phyloP scores from a whole-genome alignment of 2,329 filamentous ascomycete species.

The Hysterium pulicare region DNA sequence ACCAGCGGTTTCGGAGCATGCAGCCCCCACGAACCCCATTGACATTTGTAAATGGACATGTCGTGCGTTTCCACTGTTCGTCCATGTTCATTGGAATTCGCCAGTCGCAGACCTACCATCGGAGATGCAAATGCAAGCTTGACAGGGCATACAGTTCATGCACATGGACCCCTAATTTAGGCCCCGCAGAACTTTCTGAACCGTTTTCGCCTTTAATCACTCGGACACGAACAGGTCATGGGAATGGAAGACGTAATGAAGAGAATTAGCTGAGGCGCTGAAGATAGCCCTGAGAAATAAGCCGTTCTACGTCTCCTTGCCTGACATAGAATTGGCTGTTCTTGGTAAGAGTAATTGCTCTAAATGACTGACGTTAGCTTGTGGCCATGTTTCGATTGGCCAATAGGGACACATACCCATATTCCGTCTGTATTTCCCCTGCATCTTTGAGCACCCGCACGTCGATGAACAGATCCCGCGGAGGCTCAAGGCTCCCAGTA shows the following conservation, averaged over 20 bases:
- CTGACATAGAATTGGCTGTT: slow-evolving; percentile 98
- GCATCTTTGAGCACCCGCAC: slow-evolving; percentile 94
- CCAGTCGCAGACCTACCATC: too few relatives aligned
- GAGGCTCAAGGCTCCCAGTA: slow-evolving; percentile 88
- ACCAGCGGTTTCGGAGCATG: too few relatives aligned
- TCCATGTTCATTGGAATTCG: too few relatives aligned
- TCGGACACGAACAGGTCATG: too few relatives aligned
- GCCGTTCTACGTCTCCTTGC: slow-evolving; percentile 88
- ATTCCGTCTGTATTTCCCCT: slow-evolving; percentile 98
- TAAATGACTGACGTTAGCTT: too few relatives aligned
- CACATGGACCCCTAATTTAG: background rate
- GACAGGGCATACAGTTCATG: background rate
- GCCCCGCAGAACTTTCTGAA: too few relatives aligned
- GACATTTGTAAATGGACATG: too few relatives aligned
- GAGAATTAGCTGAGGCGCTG: slow-evolving; percentile 70
- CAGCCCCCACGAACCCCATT: too few relatives aligned
- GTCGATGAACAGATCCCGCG: slow-evolving; percentile 94
- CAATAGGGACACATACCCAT: slow-evolving; percentile 64
- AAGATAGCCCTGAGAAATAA: slow-evolving; percentile 92
- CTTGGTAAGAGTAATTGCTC: slow-evolving; percentile 91
- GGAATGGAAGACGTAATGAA: background rate
- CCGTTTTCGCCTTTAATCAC: too few relatives aligned
- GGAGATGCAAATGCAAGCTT: too few relatives aligned
- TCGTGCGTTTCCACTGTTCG: too few relatives aligned
- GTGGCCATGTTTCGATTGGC: background rate